Base-by-base conservation (phyloP, 805 yeast species). In the Teunomyces lycoperdinae region DNA sequence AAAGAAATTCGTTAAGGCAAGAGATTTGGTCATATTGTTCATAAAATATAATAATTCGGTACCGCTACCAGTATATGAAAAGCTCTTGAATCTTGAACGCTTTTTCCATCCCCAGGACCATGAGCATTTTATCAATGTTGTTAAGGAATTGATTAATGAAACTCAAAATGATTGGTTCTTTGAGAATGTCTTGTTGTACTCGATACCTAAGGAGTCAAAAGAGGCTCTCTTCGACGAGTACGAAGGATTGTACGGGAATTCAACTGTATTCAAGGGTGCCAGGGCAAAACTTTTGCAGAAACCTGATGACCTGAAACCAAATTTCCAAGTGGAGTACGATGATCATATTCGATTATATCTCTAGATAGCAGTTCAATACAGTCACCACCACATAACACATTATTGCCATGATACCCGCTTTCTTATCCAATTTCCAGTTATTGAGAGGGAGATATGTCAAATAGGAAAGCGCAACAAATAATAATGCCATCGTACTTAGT, bases 51-150 rank as follows among this genome's bases (percentile, higher is more conserved):
- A 56, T 45, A 45, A 47, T 7, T 50, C 56, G 7, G 58, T 70
- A 17, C 68, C 69, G 5, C 36, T 74, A 1, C 70, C 70, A 16
- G 53, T 72, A 5, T 71, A 73, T 50, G 63, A 71, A 10, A 77
- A 77, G 54, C 55, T 80, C 9, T 34, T 79, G 5, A 68, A 68
- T 48, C 46, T 80, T 32, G 81, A 78, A 52, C 57, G 67, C 30
- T 42, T 74, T 4, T 34, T 66, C 9, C 53, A 58, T 45, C 56
- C 58, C 2, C 45, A 50, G 24, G 69, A 62, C 44, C 64, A 56
- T 30, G 61, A 50, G 17, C 59, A 61, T 46, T 30, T 73, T 4
- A 27, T 66, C 10, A 48, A 58, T 5, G 49, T 76, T 38, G 53
- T 71, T 7, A 54, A 56, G 14, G 51, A 55, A 40, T 58, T 73